Base-by-base conservation (phyloP, 75 land plant species). In the Pinus tabuliformis region DNA sequence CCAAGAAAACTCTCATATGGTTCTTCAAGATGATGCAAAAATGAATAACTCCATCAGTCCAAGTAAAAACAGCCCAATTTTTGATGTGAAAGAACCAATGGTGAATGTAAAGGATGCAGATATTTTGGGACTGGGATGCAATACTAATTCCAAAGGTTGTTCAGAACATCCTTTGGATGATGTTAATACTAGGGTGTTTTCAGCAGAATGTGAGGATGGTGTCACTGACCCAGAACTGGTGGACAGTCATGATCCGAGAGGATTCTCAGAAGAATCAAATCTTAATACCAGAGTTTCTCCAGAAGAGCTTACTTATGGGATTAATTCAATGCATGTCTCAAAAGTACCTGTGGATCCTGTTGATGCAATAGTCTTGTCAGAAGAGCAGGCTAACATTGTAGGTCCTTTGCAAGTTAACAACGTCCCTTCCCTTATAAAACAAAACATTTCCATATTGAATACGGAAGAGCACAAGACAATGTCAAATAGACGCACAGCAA, bases 51-150 rank as follows among this genome's bases (percentile, higher is more conserved):
- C 36, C 3, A 36, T 36, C 37, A 36, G 37, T 36, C 37, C 37
- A 36, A 36, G 37, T 36, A 2, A 36, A 36, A 36, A 36, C n/a
- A 6, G n/a, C 28, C 20, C 4, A 65, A 37, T 17, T 65, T 65
- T 30, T 65, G 28, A 36, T 15, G 70, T 36, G 33, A 65, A 65
- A 65, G 70, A 37, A 4, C 20, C 49, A 65, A 42, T 37, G 33
- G 70, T 65, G 70, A 36, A 65, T 65, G 70, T 65, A 15, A 65
- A 33, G 33, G 42, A 6, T 36, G n/a, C 18, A n/a, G 70, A n/a
- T 37, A 37, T 17, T 37, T 65, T 65, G 17, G 20, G 4, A 14
- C n/a, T 65, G 16, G 2, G 33, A 14, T 42, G 37, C 37, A 42
- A 65, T 37, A 30, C 15, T 37, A 37, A 65, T 65, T 33, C 14